phyloP scores from a whole-genome alignment of 352 stramenopile genomes.

The Elongisporangium senticosum region DNA sequence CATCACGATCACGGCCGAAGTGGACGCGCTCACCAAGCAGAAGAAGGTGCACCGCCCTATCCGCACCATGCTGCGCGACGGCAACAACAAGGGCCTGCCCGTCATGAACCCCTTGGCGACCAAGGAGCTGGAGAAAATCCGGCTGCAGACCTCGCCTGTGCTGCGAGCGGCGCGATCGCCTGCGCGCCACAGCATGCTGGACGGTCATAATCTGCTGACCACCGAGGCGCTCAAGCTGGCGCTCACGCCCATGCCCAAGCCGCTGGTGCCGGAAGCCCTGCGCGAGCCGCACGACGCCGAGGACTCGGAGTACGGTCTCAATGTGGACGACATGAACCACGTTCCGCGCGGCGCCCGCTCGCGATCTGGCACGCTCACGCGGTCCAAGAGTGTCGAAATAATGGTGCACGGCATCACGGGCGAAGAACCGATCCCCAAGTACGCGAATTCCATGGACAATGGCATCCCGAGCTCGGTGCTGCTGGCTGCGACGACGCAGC shows the following conservation, averaged over 20 bases:
- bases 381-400: slow-evolving; percentile 71
- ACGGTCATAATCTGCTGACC: slow-evolving; percentile 4
- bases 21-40: slow-evolving; percentile 26
- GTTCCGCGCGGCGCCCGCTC: slow-evolving; percentile 17
- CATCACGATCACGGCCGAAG: slow-evolving; percentile 40
- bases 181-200: slow-evolving; percentile 6
- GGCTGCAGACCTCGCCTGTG: slow-evolving; percentile 40
- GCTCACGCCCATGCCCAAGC: slow-evolving; percentile 22
- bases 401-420: slow-evolving; percentile 18
- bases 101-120: slow-evolving; percentile 70
- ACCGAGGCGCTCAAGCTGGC: slow-evolving; percentile 17
- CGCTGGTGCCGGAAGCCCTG: slow-evolving; percentile 2
- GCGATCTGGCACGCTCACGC: slow-evolving; percentile 50
- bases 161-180: slow-evolving; percentile 24
- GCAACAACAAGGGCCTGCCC: slow-evolving; percentile 30
- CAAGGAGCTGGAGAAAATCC: slow-evolving; percentile 59
- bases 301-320: slow-evolving; percentile 66
- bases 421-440: slow-evolving; percentile 42
- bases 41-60: slow-evolving; percentile 54
- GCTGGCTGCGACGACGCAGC: slow-evolving; percentile 72
- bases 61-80: slow-evolving; percentile 65
- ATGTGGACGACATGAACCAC: slow-evolving; percentile 32
- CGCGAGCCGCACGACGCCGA: slow-evolving; percentile 51
- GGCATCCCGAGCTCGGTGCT: slow-evolving; percentile 63
- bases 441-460: slow-evolving; percentile 67